A percentile compares a stretch with the other conserved stretches of the same genome.
These are phyloP conservation scores for Spizellomyces punctatus DNA, from an alignment of 192 early-diverging fungal genomes.

Conservation along the genomic window DNA sequence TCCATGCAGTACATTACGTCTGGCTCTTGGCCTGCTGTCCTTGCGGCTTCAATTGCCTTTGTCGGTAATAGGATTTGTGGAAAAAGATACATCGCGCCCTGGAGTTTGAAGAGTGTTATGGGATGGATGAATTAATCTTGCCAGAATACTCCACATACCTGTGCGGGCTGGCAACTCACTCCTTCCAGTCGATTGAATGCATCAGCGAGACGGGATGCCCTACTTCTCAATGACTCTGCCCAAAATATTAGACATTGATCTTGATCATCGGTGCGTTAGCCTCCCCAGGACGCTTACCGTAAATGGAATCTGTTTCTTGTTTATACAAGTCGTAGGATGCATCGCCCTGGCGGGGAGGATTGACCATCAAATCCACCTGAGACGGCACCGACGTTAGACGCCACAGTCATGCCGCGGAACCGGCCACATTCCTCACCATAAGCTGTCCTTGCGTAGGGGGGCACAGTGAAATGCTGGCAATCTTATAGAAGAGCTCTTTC, in stretches of 20 bases:
- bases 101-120: conserved; percentile 34
- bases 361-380: conserved; percentile 78
- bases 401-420: no score
- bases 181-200: conserved; percentile 84
- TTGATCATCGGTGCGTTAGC: neutral
- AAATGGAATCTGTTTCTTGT: conserved; percentile 74
- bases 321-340: conserved; percentile 74
- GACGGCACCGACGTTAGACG: neutral
- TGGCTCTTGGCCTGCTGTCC: conserved; percentile 68
- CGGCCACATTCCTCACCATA: conserved; percentile 59
- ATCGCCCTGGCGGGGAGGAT: conserved; percentile 83
- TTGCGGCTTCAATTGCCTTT: conserved; percentile 78
- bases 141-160: conserved; percentile 13
- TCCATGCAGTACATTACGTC: conserved; percentile 91
- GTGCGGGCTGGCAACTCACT: conserved; percentile 80
- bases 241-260: neutral
- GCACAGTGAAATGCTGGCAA: conserved; percentile 90
- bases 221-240: conserved; percentile 69
- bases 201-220: conserved; percentile 72
- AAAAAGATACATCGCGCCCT: conserved; percentile 97
- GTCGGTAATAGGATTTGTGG: conserved; percentile 76
- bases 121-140: neutral
- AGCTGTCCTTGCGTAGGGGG: conserved; percentile 95
- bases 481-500: conserved; percentile 88
- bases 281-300: conserved; percentile 4